Conservation (phyloP, 768 basidiomycete genomes). For the Galerina sulciceps region DNA sequence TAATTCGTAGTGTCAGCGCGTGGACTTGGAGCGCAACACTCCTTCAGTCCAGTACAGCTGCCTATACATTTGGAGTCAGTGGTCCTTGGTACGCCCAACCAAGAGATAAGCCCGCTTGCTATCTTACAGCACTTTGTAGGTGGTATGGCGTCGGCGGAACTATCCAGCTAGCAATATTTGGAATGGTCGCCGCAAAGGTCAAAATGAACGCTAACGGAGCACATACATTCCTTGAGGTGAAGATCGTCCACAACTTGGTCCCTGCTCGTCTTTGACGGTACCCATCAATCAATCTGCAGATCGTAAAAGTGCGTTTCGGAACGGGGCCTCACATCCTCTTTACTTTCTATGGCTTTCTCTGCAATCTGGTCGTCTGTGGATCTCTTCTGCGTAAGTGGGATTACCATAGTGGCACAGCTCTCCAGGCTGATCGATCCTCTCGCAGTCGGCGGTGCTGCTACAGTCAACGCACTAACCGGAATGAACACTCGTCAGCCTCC, state of each 20-base stretch:
- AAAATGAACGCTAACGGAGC: slow-evolving; percentile 65
- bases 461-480: slow-evolving; percentile 47
- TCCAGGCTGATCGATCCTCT: background rate
- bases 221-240: slow-evolving; percentile 58
- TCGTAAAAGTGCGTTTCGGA: slow-evolving; percentile 54
- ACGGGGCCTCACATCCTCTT: slow-evolving; percentile 51
- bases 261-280: background rate
- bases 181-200: slow-evolving; percentile 56
- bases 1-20: slow-evolving; percentile 45
- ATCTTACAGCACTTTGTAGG: slow-evolving; percentile 24
- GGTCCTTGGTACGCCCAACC: slow-evolving; percentile 44
- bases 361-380: slow-evolving; percentile 54
- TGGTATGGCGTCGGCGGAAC: slow-evolving; percentile 59
- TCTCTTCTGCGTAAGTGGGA: slow-evolving; percentile 46
- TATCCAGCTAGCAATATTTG: slow-evolving; percentile 57
- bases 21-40: slow-evolving; percentile 65
- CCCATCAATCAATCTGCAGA: slow-evolving; percentile 27
- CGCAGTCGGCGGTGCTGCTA: slow-evolving; percentile 49
- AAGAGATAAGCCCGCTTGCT: background rate
- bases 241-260: background rate
- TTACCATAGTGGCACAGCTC: background rate
- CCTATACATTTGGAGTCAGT: slow-evolving; percentile 55
- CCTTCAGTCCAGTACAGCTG: slow-evolving; percentile 56
- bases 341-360: slow-evolving; percentile 55
- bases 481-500: slow-evolving; percentile 38